Evolutionary conservation across 257 asterid species (phyloP).

Genomic region (Ballota nigra): DNA sequence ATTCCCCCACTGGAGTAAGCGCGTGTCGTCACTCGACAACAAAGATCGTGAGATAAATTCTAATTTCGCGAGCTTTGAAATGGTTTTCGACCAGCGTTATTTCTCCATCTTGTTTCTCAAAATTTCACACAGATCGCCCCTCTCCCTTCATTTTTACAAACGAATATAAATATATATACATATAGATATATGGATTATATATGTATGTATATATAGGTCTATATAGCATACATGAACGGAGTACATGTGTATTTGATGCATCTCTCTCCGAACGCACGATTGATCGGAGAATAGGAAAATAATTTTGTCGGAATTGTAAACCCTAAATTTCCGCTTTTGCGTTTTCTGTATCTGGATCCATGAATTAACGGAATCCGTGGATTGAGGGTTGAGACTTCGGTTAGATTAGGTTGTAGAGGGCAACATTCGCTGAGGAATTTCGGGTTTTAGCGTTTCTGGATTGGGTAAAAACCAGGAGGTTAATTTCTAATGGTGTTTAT

Average conservation of each 20-base stretch:
- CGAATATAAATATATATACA: conserved; percentile 18
- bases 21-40: neutral
- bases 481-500: conserved; percentile 3
- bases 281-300: conserved; percentile 35
- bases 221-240: neutral
- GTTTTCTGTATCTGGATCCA: conserved; percentile 34
- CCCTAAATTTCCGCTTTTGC: conserved; percentile 28
- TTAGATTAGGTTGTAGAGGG: conserved; percentile 24
- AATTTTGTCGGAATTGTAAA: conserved; percentile 25
- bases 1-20: neutral
- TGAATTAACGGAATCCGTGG: conserved; percentile 31
- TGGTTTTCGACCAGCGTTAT: conserved; percentile 28
- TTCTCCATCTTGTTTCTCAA: conserved; percentile 30
- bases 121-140: conserved; percentile 15
- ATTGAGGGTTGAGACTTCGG: conserved; percentile 23
- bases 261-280: conserved; percentile 24
- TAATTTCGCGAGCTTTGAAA: conserved; percentile 15
- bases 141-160: conserved; percentile 18
- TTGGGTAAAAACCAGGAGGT: conserved; percentile 30
- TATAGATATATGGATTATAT: conserved; percentile 2
- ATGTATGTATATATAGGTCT: conserved; percentile 10
- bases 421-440: conserved; percentile 29
- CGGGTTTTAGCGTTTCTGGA: conserved; percentile 26
- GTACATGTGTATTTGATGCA: conserved; percentile 13
- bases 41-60: conserved; percentile 4